Evolutionary conservation across 176 grass and related monocot species (phyloP).

Genomic region (Phyllostachys edulis): DNA sequence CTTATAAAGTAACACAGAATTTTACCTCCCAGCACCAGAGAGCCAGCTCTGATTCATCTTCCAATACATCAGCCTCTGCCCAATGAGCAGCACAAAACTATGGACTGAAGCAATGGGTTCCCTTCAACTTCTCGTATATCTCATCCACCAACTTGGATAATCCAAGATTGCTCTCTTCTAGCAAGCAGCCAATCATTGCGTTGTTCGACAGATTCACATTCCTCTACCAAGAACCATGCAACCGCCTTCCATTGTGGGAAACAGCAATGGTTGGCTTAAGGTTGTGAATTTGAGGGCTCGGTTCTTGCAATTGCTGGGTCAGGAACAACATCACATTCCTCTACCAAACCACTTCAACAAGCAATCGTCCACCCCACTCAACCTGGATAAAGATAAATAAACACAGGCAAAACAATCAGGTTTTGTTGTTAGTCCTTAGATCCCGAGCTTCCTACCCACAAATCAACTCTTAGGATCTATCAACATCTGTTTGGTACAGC

Average conservation of each 20-base stretch:
- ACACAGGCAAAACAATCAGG: background rate
- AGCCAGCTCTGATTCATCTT: conserved; percentile 68
- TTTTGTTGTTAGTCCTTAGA: background rate
- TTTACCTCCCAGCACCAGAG: conserved; percentile 96
- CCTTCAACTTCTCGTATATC: conserved; percentile 59
- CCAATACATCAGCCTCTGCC: conserved; percentile 86
- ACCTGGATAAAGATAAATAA: background rate
- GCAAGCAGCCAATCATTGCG: conserved; percentile 52
- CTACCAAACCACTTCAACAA: background rate
- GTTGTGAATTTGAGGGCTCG: background rate
- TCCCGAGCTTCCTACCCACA: background rate
- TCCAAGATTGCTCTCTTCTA: conserved; percentile 75
- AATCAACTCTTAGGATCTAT: background rate
- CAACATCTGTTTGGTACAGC: background rate
- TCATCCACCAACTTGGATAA: conserved; percentile 62
- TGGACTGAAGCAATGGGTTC: conserved; percentile 42
- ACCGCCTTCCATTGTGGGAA: conserved; percentile 22
- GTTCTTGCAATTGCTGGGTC: background rate
- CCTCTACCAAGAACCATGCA: conserved; percentile 48
- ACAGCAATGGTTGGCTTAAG: background rate
- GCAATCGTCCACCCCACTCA: background rate
- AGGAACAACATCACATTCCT: background rate
- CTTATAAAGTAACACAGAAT: conserved; percentile 3
- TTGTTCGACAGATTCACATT: conserved; percentile 48
- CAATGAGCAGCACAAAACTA: conserved; percentile 49